These are phyloP conservation scores for Rhodamnia rubescens DNA, from an alignment of 345 rosid genomes.

Conservation along the genomic window DNA sequence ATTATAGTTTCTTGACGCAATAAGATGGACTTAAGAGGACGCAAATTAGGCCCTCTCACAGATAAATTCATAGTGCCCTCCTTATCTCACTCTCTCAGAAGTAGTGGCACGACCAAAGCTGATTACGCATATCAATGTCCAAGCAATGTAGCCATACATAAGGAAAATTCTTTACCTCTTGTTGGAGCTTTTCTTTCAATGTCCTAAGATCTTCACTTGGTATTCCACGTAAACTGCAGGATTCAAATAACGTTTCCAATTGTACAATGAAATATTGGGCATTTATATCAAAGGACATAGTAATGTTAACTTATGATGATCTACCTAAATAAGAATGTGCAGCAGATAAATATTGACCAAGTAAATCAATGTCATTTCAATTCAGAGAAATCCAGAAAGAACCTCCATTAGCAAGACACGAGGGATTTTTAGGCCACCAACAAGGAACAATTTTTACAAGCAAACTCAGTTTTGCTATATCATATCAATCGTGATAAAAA, in stretches of 20 bases:
- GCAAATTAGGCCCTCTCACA: background rate
- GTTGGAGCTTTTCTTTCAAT: slow-evolving; percentile 79
- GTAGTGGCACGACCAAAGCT: background rate
- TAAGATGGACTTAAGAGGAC: background rate
- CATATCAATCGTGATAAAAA: background rate
- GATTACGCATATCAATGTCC: background rate
- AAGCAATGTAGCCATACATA: background rate
- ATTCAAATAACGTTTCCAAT: background rate
- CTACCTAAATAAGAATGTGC: background rate
- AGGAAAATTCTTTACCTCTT: slow-evolving; percentile 50
- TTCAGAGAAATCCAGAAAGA: background rate
- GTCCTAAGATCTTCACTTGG: slow-evolving; percentile 52
- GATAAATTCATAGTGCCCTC: background rate
- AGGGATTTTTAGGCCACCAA: background rate
- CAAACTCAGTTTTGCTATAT: background rate
- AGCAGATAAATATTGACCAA: background rate
- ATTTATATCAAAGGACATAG: background rate
- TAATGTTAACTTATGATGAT: background rate
- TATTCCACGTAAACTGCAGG: slow-evolving; percentile 73
- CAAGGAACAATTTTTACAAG: background rate
- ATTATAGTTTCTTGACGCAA: background rate
- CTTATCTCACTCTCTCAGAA: background rate
- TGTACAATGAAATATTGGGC: background rate
- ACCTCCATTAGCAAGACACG: background rate
- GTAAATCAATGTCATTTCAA: background rate